Conservation (phyloP, 352 stramenopile species). For the Blastocystis hominis region DNA sequence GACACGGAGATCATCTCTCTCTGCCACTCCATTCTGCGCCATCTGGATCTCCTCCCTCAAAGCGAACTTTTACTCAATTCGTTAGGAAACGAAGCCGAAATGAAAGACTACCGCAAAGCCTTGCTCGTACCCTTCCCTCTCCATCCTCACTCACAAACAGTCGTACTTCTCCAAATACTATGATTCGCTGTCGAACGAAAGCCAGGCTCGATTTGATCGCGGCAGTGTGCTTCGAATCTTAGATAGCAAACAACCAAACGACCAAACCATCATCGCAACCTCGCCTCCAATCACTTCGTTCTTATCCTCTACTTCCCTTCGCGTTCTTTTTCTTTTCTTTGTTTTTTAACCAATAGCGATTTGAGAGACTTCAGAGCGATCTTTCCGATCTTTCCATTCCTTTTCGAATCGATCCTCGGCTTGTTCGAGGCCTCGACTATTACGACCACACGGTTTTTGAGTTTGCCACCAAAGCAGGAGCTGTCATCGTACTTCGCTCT, state of each 20-base stretch:
- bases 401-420: neutral
- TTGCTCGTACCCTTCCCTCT: neutral
- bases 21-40: neutral
- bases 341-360: neutral
- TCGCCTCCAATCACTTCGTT: slow-evolving; percentile 14
- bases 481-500: neutral
- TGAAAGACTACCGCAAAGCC: neutral
- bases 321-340: neutral
- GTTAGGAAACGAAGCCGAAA: neutral
- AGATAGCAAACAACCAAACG: slow-evolving; percentile 20
- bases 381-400: neutral
- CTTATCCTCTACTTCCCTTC: neutral
- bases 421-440: slow-evolving; percentile 53
- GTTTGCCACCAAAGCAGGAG: neutral
- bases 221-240: slow-evolving; percentile 48
- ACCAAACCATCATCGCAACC: neutral
- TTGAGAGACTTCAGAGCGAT: neutral
- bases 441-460: slow-evolving; percentile 55
- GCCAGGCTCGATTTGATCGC: slow-evolving; percentile 11
- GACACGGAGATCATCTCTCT: neutral
- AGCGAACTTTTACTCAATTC: slow-evolving; percentile 35
- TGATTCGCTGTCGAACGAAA: slow-evolving; percentile 41
- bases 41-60: neutral
- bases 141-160: neutral
- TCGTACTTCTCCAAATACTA: slow-evolving; percentile 6